phyloP scores from a whole-genome alignment of 2,329 filamentous ascomycete species.

The Byssothecium circinans region DNA sequence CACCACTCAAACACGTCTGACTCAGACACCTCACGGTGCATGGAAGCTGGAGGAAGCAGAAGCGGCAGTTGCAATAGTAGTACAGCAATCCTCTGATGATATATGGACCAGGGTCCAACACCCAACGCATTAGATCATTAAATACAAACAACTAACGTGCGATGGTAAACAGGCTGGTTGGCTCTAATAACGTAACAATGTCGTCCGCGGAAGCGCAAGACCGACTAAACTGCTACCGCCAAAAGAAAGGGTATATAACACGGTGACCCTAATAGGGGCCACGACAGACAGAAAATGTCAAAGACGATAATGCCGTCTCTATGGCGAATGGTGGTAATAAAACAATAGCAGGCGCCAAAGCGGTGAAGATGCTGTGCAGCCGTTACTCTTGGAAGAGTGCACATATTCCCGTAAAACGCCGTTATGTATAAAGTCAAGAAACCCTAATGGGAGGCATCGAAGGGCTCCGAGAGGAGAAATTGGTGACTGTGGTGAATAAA shows the following conservation, averaged over 20 bases:
- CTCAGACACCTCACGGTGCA: too few species aligned
- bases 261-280: slow-evolving; percentile 8
- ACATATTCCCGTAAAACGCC: slow-evolving; percentile 5
- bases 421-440: slow-evolving; percentile 18
- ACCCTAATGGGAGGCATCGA: background rate
- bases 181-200: background rate
- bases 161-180: slow-evolving; percentile 8
- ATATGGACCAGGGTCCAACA: slow-evolving; percentile 7
- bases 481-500: slow-evolving; percentile 8
- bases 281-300: slow-evolving; percentile 6
- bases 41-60: background rate
- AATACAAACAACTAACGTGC: slow-evolving; percentile 21
- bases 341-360: background rate
- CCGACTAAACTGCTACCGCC: slow-evolving; percentile 3
- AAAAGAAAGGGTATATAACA: slow-evolving; percentile 28
- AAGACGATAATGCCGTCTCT: background rate
- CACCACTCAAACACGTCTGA: too few species aligned
- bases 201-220: background rate
- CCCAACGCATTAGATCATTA: slow-evolving; percentile 32
- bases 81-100: slow-evolving; percentile 9
- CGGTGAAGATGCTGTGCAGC: background rate
- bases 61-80: slow-evolving; percentile 1
- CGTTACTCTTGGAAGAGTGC: background rate
- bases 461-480: background rate
- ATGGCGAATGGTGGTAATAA: background rate